Conservation (phyloP, 1,284 basidiomycete species). For the Ceratobasidium sp. region DNA sequence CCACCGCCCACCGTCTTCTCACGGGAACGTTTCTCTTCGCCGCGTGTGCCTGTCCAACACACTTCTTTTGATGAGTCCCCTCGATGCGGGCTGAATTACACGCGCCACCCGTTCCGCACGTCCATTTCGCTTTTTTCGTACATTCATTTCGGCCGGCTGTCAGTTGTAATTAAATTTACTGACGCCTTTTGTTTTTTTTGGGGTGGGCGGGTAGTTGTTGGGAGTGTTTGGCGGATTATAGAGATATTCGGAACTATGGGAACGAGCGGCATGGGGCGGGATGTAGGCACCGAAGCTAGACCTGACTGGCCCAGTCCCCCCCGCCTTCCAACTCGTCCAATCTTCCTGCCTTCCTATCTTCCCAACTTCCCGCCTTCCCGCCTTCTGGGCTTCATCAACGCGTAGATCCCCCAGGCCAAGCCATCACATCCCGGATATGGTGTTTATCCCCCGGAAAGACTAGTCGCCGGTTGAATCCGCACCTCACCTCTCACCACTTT, state of each 20-base stretch:
- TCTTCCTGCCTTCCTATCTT: too few species aligned
- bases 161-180: neutral
- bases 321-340: neutral
- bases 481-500: too few species aligned
- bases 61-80: neutral
- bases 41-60: neutral
- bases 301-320: neutral
- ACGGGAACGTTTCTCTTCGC: too few species aligned
- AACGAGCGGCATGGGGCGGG: neutral
- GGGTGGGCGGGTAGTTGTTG: too few species aligned
- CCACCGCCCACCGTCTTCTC: too few species aligned
- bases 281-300: neutral
- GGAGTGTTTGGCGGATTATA: conserved; percentile 16
- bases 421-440: too few species aligned
- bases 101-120: neutral
- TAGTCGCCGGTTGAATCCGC: too few species aligned
- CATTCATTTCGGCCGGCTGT: neutral
- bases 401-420: too few species aligned
- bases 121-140: neutral
- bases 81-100: neutral
- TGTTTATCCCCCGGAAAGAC: too few species aligned
- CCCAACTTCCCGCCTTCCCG: too few species aligned
- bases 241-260: neutral
- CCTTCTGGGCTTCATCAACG: too few species aligned
- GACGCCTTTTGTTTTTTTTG: conserved; percentile 1